Evolutionary conservation across 2,329 filamentous ascomycete genomes (phyloP).

Genomic region (Penicillium janthinellum): DNA sequence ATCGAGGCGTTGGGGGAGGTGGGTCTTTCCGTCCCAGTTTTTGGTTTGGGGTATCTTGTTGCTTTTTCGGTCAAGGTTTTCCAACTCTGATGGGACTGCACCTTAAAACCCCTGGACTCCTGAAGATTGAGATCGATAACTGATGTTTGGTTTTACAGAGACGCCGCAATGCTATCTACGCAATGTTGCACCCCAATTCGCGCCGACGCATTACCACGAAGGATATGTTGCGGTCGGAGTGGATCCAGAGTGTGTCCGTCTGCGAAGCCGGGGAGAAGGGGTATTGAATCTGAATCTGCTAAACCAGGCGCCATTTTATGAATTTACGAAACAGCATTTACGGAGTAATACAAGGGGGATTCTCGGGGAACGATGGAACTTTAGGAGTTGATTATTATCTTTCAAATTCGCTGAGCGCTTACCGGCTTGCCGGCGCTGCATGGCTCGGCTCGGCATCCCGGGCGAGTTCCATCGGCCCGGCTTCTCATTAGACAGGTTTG

Average conservation of each 20-base stretch:
- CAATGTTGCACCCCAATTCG: slow-evolving; percentile 32
- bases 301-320: not conserved
- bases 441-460: slow-evolving; percentile 30
- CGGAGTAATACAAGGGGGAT: not conserved
- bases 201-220: slow-evolving; percentile 26
- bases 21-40: slow-evolving; percentile 2
- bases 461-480: slow-evolving; percentile 47
- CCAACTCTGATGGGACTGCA: not conserved
- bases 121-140: not conserved
- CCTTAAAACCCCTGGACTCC: not conserved
- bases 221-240: slow-evolving; percentile 30
- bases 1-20: slow-evolving; percentile 31
- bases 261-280: slow-evolving; percentile 28
- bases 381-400: not conserved
- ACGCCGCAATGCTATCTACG: slow-evolving; percentile 33
- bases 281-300: not conserved
- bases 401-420: not conserved
- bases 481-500: slow-evolving; percentile 64
- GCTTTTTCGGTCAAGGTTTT: not conserved
- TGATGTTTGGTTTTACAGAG: slow-evolving; percentile 10
- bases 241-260: slow-evolving; percentile 27
- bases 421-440: no score
- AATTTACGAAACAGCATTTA: not conserved
- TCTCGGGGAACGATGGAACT: no score
- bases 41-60: not conserved